Percentiles rank a stretch among this genome's conserved stretches.
Conservation (phyloP, 176 grass and related monocot genomes). For the Triticum dicoccoides region DNA sequence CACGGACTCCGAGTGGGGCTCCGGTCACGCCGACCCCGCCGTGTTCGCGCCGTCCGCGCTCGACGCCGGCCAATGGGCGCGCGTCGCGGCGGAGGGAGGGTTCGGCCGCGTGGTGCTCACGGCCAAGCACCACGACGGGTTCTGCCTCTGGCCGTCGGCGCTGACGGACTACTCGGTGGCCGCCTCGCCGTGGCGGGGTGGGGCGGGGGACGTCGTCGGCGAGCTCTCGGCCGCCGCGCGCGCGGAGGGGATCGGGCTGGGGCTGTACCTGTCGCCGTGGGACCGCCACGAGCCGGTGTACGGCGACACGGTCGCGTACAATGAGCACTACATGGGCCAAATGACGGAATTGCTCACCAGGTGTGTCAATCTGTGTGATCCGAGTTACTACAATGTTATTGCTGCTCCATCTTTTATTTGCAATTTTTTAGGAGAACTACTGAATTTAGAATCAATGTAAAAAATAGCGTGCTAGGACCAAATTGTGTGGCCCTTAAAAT, state of each 20-base stretch:
- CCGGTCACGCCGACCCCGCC: conserved; percentile 62
- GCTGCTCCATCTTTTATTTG: neutral
- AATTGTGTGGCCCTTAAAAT: no score
- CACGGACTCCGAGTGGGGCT: conserved; percentile 91
- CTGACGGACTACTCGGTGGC: conserved; percentile 81
- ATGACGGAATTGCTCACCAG: conserved; percentile 88
- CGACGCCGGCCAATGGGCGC: conserved; percentile 81
- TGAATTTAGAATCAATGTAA: neutral
- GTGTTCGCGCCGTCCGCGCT: conserved; percentile 70
- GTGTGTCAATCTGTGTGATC: conserved; percentile 4
- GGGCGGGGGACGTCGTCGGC: conserved; percentile 68
- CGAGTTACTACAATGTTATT: neutral
- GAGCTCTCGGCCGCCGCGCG: conserved; percentile 54
- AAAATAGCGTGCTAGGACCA: no score
- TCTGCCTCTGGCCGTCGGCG: conserved; percentile 96
- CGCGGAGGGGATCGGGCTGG: conserved; percentile 56
- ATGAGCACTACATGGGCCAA: conserved; percentile 84
- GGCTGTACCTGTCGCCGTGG: conserved; percentile 93
- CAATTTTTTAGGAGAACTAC: neutral
- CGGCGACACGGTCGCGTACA: conserved; percentile 69
- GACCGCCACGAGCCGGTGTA: conserved; percentile 84
- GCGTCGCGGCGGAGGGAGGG: conserved; percentile 50
- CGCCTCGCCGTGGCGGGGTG: conserved; percentile 65
- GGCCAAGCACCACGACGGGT: conserved; percentile 92
- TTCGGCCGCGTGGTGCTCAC: conserved; percentile 81